phyloP scores from a whole-genome alignment of 768 basidiomycete species.

The Phaeotremella fagi region DNA sequence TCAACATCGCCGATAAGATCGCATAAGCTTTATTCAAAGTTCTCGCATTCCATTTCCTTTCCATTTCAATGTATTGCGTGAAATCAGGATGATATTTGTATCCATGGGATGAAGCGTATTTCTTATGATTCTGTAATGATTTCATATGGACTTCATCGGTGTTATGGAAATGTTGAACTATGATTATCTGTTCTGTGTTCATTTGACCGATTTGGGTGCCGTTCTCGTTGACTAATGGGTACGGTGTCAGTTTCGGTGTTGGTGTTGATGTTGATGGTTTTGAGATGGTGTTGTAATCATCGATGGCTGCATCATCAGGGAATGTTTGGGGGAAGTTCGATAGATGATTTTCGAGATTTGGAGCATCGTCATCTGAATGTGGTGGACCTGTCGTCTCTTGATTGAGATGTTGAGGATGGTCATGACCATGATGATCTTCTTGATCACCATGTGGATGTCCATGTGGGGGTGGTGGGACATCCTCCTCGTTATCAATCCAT shows the following conservation, averaged over 20 bases:
- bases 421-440: neutral
- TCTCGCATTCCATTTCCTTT: neutral
- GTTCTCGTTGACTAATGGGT: neutral
- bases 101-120: slow-evolving; percentile 8
- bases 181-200: neutral
- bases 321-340: neutral
- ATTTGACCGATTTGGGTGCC: neutral
- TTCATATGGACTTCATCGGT: neutral
- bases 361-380: neutral
- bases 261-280: neutral
- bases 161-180: neutral
- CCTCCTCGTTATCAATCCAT: neutral
- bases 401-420: neutral
- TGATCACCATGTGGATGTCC: neutral
- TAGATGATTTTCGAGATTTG: neutral
- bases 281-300: neutral
- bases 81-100: slow-evolving; percentile 1
- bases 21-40: slow-evolving; percentile 16
- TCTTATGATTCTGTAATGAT: slow-evolving; percentile 5
- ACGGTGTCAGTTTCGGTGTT: neutral
- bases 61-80: neutral
- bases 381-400: neutral
- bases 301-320: neutral
- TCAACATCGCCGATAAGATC: slow-evolving; percentile 1
- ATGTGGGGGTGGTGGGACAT: neutral